Percentiles rank a stretch among this genome's conserved stretches.
Conservation (phyloP, 345 rosid genomes). For the Mallotus nudiflorus region DNA sequence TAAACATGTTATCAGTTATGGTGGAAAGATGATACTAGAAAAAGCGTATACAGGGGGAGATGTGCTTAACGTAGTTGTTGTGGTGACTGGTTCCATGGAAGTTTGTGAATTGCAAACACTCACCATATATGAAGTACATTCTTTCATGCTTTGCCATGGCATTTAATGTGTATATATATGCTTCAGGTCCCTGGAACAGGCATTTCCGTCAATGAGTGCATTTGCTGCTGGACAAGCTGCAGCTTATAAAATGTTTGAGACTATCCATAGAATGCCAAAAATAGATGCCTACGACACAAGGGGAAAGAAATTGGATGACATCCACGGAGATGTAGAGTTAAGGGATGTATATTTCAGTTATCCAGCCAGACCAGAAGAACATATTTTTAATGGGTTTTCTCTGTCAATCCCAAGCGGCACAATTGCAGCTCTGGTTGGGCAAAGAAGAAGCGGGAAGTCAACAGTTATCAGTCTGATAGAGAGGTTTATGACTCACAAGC, state of each 20-base stretch:
- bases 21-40: constrained; percentile 57
- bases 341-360: constrained; percentile 43
- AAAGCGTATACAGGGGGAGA: constrained; percentile 61
- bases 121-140: background rate
- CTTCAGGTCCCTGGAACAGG: constrained; percentile 72
- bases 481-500: constrained; percentile 47
- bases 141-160: too few species aligned
- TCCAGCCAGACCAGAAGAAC: constrained; percentile 53
- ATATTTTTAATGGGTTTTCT: constrained; percentile 45
- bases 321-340: constrained; percentile 46
- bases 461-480: constrained; percentile 41
- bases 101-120: constrained; percentile 9
- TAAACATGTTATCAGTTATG: too few species aligned
- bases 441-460: constrained; percentile 61
- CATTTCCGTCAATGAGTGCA: constrained; percentile 24
- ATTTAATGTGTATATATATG: too few species aligned
- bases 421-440: constrained; percentile 51
- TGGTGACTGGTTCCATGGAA: constrained; percentile 72
- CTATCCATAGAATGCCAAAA: constrained; percentile 42
- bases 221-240: constrained; percentile 34
- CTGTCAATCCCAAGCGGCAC: constrained; percentile 37
- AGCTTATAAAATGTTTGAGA: constrained; percentile 45
- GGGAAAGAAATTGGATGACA: constrained; percentile 39
- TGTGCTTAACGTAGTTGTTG: constrained; percentile 54
- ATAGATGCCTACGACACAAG: constrained; percentile 44